Conservation (phyloP, 2,329 filamentous ascomycete genomes). For the Aspergillus sp. region DNA sequence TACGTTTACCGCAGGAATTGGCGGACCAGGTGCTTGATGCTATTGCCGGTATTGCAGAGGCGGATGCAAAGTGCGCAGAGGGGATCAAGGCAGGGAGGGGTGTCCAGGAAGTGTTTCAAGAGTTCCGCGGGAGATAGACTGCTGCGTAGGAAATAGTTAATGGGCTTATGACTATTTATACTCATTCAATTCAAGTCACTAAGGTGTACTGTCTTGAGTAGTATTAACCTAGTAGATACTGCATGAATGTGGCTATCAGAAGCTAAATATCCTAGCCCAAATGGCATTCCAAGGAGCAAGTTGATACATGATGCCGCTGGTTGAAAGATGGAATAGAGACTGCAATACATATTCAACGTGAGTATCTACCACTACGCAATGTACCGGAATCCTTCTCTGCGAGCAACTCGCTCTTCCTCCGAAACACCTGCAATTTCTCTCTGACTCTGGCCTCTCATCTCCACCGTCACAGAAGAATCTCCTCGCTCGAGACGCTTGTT, state of each 20-base stretch:
- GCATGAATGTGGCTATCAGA: no score
- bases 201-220: no score
- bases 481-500: neutral
- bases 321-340: no score
- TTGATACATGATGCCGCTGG: no score
- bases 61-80: slow-evolving; percentile 12
- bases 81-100: slow-evolving; percentile 6
- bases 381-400: neutral
- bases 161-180: no score
- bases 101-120: slow-evolving; percentile 8
- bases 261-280: no score
- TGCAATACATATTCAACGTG: neutral
- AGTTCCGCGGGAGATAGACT: slow-evolving; percentile 5
- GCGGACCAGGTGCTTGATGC: slow-evolving; percentile 12
- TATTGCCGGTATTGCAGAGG: slow-evolving; percentile 4
- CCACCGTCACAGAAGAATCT: neutral
- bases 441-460: slow-evolving; percentile 1
- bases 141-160: no score
- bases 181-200: no score
- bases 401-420: neutral
- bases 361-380: neutral
- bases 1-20: slow-evolving; percentile 28
- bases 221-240: no score
- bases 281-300: no score
- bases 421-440: neutral